phyloP scores from a whole-genome alignment of 495 filamentous ascomycete species.

The Hypoxylon intermedium region DNA sequence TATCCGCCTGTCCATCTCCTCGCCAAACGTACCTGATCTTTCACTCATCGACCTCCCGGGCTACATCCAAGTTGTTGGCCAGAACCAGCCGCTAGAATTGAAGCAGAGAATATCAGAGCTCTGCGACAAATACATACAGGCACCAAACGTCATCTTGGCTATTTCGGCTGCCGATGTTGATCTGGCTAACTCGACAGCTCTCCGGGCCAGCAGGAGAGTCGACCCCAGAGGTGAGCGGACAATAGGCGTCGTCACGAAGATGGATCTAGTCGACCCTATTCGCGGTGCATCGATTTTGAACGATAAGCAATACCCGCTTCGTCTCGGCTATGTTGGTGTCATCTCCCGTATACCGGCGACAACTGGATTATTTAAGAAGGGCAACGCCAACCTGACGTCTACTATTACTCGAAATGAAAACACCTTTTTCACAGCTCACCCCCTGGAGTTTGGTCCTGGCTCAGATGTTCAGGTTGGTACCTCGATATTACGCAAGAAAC shows the following conservation, averaged over 20 bases:
- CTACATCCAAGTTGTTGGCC: conserved; percentile 93
- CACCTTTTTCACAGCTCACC: conserved; percentile 84
- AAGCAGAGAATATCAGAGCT: conserved; percentile 96
- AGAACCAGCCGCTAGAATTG: conserved; percentile 87
- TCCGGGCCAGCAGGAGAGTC: conserved; percentile 87
- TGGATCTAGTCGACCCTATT: conserved; percentile 91
- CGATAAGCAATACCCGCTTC: conserved; percentile 92
- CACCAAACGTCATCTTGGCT: conserved; percentile 94
- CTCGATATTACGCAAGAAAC: conserved; percentile 84
- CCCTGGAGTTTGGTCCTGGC: conserved; percentile 76
- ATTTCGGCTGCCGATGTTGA: conserved; percentile 98
- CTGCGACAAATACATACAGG: conserved; percentile 97
- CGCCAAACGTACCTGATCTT: conserved; percentile 92
- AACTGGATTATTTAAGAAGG: conserved; percentile 81
- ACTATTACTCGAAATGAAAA: conserved; percentile 89
- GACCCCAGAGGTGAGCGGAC: conserved; percentile 95
- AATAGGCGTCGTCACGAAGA: conserved; percentile 98
- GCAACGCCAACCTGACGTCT: conserved; percentile 78
- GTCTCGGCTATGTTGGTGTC: conserved; percentile 96
- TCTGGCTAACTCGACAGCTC: conserved; percentile 91
- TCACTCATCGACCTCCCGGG: conserved; percentile 96
- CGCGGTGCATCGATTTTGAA: conserved; percentile 78
- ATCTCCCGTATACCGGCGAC: conserved; percentile 77
- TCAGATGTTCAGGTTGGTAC: conserved; percentile 79
- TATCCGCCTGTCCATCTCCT: conserved; percentile 93